Conservation (phyloP, 75 land plant species). For the Azolla pinnata region DNA sequence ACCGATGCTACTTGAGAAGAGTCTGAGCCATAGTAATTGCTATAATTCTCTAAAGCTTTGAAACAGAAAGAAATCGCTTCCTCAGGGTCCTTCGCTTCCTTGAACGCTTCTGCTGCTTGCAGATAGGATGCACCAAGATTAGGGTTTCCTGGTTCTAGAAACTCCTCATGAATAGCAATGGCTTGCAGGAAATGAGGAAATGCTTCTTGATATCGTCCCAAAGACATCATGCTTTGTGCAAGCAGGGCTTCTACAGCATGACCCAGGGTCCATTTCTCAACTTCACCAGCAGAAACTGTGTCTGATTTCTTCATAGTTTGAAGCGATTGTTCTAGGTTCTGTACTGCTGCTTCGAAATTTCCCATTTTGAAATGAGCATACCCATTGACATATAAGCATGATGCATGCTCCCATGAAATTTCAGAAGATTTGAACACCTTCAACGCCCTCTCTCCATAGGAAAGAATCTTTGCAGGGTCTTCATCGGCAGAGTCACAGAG, state of each 20-base stretch:
- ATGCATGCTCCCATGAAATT: background rate
- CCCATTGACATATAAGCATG: slow-evolving; percentile 2
- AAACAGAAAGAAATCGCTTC: background rate
- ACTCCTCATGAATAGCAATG: background rate
- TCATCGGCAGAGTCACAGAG: background rate
- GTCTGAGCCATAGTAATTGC: background rate
- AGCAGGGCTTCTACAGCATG: background rate
- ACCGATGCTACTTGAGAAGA: background rate
- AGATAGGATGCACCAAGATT: background rate
- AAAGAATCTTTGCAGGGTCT: background rate
- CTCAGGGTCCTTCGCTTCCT: slow-evolving; percentile 3
- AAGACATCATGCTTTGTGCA: background rate
- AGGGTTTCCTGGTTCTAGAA: slow-evolving; percentile 4
- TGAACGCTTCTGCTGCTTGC: background rate
- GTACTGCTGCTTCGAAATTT: background rate
- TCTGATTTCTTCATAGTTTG: background rate
- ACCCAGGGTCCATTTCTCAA: background rate
- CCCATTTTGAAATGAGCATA: slow-evolving; percentile 3
- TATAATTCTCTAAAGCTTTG: slow-evolving; percentile 1
- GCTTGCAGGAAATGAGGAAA: background rate
- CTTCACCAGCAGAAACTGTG: background rate
- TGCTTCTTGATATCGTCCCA: background rate
- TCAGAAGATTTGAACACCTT: background rate
- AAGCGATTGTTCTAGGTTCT: background rate
- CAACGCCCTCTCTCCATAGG: background rate